Evolutionary conservation across 2,329 filamentous ascomycete species (phyloP).

Genomic region (Madurella mycetomatis): DNA sequence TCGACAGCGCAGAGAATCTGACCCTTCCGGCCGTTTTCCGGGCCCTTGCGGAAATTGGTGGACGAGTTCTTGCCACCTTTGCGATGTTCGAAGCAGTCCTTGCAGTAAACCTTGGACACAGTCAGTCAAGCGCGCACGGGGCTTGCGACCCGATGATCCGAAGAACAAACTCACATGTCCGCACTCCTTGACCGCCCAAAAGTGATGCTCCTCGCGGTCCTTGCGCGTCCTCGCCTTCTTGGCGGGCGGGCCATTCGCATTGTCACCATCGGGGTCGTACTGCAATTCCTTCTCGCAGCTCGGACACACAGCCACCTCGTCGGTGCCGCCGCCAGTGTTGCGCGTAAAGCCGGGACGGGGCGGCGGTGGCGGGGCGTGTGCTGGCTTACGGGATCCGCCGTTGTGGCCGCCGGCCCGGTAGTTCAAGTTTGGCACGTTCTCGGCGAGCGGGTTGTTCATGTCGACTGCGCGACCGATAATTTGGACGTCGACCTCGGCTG

Average conservation of each 20-base stretch:
- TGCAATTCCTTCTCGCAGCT: conserved; percentile 83
- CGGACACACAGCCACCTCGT: conserved; percentile 74
- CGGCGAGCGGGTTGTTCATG: conserved; percentile 28
- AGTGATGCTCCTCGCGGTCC: conserved; percentile 67
- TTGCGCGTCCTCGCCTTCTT: conserved; percentile 46
- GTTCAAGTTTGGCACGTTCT: conserved; percentile 32
- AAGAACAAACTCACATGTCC: conserved; percentile 66
- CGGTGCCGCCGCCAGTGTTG: conserved; percentile 64
- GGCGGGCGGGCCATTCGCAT: conserved; percentile 25
- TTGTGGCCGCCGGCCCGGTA: conserved; percentile 32
- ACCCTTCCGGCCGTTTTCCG: conserved; percentile 31
- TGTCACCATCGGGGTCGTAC: conserved; percentile 53
- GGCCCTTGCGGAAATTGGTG: conserved; percentile 34
- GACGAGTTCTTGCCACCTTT: conserved; percentile 33
- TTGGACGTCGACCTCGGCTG: conserved; percentile 29
- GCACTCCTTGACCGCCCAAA: conserved; percentile 87
- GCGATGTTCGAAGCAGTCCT: conserved; percentile 56
- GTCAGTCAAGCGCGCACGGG: not conserved
- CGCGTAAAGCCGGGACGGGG: conserved; percentile 76
- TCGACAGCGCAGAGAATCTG: conserved; percentile 52
- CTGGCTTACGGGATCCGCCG: conserved; percentile 38
- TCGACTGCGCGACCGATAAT: not conserved
- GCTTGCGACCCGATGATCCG: not conserved
- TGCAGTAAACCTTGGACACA: conserved; percentile 55
- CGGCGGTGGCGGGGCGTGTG: conserved; percentile 59